A percentile compares a stretch with the other conserved stretches of the same genome.
Conservation (phyloP, 495 filamentous ascomycete species). For the Patellaria atrata region DNA sequence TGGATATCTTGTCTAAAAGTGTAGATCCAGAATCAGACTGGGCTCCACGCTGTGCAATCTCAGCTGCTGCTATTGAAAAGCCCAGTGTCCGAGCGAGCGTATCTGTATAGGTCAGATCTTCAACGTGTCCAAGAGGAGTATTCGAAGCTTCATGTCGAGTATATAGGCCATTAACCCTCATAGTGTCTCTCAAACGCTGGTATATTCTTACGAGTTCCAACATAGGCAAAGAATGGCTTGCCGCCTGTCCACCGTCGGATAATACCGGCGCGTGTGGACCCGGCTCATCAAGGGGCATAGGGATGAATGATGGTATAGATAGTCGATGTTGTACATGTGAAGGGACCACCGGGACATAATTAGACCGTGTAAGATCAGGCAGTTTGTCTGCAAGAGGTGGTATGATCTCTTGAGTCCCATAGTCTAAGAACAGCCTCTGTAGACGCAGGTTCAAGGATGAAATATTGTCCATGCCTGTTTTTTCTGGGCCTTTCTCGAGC, state of each 20-base stretch:
- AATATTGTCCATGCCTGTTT: slow-evolving; percentile 3
- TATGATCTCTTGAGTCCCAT: slow-evolving; percentile 46
- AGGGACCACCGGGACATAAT: no score
- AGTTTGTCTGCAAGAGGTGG: slow-evolving; percentile 45
- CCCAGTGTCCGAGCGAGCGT: slow-evolving; percentile 61
- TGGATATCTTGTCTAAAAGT: slow-evolving; percentile 70
- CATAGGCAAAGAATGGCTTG: slow-evolving; percentile 7
- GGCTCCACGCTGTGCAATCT: slow-evolving; percentile 83
- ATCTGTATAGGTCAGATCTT: slow-evolving; percentile 48
- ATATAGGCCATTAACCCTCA: slow-evolving; percentile 53
- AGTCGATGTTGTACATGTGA: slow-evolving; percentile 23
- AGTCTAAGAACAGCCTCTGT: slow-evolving; percentile 43
- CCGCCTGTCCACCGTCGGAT: slow-evolving; percentile 6
- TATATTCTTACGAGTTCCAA: slow-evolving; percentile 68
- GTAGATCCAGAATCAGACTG: slow-evolving; percentile 61
- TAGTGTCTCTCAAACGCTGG: slow-evolving; percentile 60
- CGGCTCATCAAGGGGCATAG: slow-evolving; percentile 19
- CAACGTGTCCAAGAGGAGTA: slow-evolving; percentile 18
- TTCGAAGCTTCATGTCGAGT: slow-evolving; percentile 34
- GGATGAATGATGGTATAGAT: slow-evolving; percentile 37
- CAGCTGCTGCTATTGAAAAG: slow-evolving; percentile 75
- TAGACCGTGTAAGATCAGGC: no score
- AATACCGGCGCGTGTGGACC: slow-evolving; percentile 11
- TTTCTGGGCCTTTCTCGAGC: slow-evolving; percentile 26
- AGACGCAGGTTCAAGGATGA: slow-evolving; percentile 5